These are phyloP conservation scores for Penicillium sp. DNA, from an alignment of 2,329 filamentous ascomycete genomes.

Conservation along the genomic window DNA sequence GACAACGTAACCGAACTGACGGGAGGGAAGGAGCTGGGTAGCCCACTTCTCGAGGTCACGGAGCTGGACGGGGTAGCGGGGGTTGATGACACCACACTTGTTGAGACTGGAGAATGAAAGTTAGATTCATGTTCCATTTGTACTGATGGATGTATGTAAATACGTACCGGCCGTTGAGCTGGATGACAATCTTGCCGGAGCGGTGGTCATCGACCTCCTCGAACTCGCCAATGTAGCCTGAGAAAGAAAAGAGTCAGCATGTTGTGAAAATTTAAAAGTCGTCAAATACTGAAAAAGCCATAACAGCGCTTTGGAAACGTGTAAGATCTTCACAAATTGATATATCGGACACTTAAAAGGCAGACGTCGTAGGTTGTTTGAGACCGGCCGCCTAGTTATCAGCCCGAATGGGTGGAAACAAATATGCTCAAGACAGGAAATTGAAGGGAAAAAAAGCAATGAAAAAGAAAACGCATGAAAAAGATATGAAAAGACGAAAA, in stretches of 20 bases:
- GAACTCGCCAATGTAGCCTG: conserved; percentile 98
- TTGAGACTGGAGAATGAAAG: conserved; percentile 54
- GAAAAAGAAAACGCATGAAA: conserved; percentile 6
- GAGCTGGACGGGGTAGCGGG: conserved; percentile 98
- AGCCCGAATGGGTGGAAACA: conserved; percentile 61
- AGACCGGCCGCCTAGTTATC: conserved; percentile 99
- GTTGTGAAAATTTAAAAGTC: conserved; percentile 94
- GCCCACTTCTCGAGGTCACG: conserved; percentile 99
- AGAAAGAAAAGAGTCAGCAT: conserved; percentile 50
- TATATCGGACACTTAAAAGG: conserved; percentile 99
- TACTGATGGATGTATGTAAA: neutral
- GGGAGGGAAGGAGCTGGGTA: conserved; percentile 93
- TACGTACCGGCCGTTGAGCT: conserved; percentile 81
- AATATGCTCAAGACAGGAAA: neutral
- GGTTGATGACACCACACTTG: conserved; percentile 98
- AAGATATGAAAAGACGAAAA: conserved; percentile 7
- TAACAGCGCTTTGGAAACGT: conserved; percentile 65
- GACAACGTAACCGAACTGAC: conserved; percentile 99
- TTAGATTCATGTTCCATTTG: conserved; percentile 11
- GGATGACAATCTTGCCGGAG: conserved; percentile 98
- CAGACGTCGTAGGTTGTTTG: conserved; percentile 72
- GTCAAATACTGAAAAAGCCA: conserved; percentile 54
- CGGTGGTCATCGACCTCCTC: conserved; percentile 99
- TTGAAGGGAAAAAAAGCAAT: neutral
- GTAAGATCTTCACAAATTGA: conserved; percentile 83